phyloP scores from a whole-genome alignment of 345 rosid species.

The Brassica incana region DNA sequence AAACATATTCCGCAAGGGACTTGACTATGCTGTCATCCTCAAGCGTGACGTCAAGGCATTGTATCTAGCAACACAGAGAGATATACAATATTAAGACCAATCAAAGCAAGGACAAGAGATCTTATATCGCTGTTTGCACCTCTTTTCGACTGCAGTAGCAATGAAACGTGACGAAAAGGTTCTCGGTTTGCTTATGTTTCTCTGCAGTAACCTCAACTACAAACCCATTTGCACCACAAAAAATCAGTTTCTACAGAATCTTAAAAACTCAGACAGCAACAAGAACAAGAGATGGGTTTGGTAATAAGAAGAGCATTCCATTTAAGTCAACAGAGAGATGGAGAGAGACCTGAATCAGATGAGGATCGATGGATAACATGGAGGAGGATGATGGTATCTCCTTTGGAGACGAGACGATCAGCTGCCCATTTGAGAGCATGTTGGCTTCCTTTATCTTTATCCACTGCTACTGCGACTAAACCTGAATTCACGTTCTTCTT shows the following conservation, averaged over 20 bases:
- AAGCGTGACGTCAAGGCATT: slow-evolving; percentile 59
- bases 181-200: slow-evolving; percentile 52
- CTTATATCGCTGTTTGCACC: slow-evolving; percentile 33
- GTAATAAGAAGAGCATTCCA: neutral
- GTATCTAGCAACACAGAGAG: slow-evolving; percentile 49
- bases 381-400: slow-evolving; percentile 68
- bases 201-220: slow-evolving; percentile 29
- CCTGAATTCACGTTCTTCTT: slow-evolving; percentile 38
- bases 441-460: slow-evolving; percentile 81
- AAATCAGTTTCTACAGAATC: neutral
- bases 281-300: neutral
- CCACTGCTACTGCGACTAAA: slow-evolving; percentile 77
- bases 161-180: slow-evolving; percentile 73
- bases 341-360: slow-evolving; percentile 32
- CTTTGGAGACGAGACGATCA: slow-evolving; percentile 65
- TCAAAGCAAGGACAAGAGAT: slow-evolving; percentile 1
- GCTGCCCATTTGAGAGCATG: slow-evolving; percentile 80
- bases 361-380: slow-evolving; percentile 53
- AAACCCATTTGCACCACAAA: neutral
- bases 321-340: too few relatives aligned
- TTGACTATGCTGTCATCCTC: slow-evolving; percentile 66
- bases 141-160: slow-evolving; percentile 92
- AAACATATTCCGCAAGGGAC: slow-evolving; percentile 69
- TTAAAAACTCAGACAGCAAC: neutral
- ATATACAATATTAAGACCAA: neutral